Base-by-base conservation (phyloP, 1,284 basidiomycete species). In the Microbotryum intermedium region DNA sequence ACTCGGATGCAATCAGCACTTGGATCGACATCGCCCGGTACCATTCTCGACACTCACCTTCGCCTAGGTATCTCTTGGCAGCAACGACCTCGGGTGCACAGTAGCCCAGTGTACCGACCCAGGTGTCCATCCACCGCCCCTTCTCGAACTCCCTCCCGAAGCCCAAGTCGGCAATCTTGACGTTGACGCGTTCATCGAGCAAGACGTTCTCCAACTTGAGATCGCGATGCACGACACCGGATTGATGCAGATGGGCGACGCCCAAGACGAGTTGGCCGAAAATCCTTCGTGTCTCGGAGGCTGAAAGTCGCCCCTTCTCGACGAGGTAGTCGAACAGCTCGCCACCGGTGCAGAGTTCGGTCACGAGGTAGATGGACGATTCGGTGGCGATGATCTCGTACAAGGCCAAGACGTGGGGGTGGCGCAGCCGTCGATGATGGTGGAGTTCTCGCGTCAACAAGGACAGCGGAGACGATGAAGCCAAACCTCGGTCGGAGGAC, bases 331-430 rank as follows among this genome's bases (percentile, higher is more conserved):
- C 76, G 68, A 76, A 77, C 21, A 77, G 70, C 60, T 77, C 76
- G 50, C 94, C 94, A 18, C 94, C 94, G 30, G 85, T 86, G 75
- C 95, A 98, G 42, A 98, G 84, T 73, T 98, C 95, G 18, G 91
- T 90, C 57, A 97, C 88, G 68, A 98, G 90, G 91, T 92, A 98
- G 71, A 98, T 95, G 70, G 83, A 82, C 23, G 83, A 82, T 75
- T 98, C 95, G 1, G 95, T 97, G 16, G 93, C 94, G 71, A 97
- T 89, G 71, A 98, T 90, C 76, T 98, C 95, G 78, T 88, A 97
- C 72, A 98, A 85, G 74, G 97, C 91, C 34, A 91, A 88, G 71
- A 97, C 84, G 72, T 97, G 84, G 0, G 90, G 90, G 72, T 98
- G 94, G 73, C 97, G 94, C 9, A 98, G 82, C 52, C 91, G 85